Base-by-base conservation (phyloP, 2,329 filamentous ascomycete species). In the Pseudogymnoascus sp. region DNA sequence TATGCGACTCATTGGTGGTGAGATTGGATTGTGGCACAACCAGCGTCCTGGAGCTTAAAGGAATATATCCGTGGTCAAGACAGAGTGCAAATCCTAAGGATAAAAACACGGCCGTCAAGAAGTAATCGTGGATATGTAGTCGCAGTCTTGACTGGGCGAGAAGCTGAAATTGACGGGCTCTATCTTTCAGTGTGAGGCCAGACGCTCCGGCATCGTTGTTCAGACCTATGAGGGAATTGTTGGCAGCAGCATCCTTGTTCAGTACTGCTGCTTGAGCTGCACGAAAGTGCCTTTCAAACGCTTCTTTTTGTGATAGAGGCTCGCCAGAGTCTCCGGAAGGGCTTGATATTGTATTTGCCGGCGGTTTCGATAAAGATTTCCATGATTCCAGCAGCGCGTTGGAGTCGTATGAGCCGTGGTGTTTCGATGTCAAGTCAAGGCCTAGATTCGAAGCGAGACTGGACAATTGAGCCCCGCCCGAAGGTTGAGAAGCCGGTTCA, bases 21-120 rank as follows among this genome's bases (percentile, higher is more conserved):
- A 18, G 36, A 55, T 21, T 65, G 8, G 61, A 63, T 59, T 60
- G 31, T 29, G 62, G 65, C 18, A 66, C 62, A 58, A 72, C 66
- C 61, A 74, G 62, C 37, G 72, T 73, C 59, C 71, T 68, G 13
- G 72, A 68, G 64, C 72, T 73, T 27, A 74, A 63, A 33, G 71
- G 70, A 58, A 73, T 67, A 52, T 68, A 71, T 13, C 66, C 65
- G 45, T 71, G 65, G 45, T 71, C 69, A 52, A 66, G 68, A 61
- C 71, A 72, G 58, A 74, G 70, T 58, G 67, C 65, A 64, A 69
- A 71, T 2, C 69, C 64, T 27, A 73, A 63, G 18, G 70, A 70
- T 18, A 67, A 68, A 29, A 73, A 67, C 18, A 73, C 69, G 10
- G 72, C 68, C 52, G 72, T 72, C 55, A 74, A 69, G 39, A 74